phyloP scores from a whole-genome alignment of 495 filamentous ascomycete genomes.

The Xanthoparmelia taractica region DNA sequence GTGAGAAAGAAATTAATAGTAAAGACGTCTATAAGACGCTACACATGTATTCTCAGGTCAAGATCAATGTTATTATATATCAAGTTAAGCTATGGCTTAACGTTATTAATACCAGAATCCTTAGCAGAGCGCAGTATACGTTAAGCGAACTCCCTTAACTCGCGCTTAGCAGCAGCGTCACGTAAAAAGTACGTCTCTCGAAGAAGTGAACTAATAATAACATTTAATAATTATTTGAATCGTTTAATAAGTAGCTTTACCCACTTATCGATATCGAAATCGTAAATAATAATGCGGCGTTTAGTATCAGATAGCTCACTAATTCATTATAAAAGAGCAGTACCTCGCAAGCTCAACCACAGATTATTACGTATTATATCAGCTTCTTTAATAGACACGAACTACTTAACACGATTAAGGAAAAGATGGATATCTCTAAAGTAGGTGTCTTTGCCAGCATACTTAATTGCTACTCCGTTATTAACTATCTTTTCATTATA shows the following conservation, averaged over 20 bases:
- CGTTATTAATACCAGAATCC: neutral
- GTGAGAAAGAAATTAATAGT: neutral
- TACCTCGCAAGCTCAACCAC: neutral
- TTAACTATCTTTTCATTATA: neutral
- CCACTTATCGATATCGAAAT: neutral
- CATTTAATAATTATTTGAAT: neutral
- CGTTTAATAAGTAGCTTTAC: neutral
- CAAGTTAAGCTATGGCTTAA: neutral
- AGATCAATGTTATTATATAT: conserved; percentile 1
- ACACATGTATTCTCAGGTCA: neutral
- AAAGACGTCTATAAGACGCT: neutral
- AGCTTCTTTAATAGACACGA: neutral
- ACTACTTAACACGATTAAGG: conserved; percentile 1
- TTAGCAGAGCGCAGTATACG: neutral
- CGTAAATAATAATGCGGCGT: neutral
- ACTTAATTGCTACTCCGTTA: neutral
- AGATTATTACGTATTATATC: neutral
- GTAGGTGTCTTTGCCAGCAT: neutral
- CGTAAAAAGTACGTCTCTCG: neutral
- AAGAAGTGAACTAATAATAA: neutral
- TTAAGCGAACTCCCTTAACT: neutral
- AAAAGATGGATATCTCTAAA: neutral
- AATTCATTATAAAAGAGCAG: neutral
- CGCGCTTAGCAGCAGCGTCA: neutral
- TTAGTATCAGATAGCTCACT: neutral